Conservation (phyloP, 495 filamentous ascomycete genomes). For the Articulospora tetracladia region DNA sequence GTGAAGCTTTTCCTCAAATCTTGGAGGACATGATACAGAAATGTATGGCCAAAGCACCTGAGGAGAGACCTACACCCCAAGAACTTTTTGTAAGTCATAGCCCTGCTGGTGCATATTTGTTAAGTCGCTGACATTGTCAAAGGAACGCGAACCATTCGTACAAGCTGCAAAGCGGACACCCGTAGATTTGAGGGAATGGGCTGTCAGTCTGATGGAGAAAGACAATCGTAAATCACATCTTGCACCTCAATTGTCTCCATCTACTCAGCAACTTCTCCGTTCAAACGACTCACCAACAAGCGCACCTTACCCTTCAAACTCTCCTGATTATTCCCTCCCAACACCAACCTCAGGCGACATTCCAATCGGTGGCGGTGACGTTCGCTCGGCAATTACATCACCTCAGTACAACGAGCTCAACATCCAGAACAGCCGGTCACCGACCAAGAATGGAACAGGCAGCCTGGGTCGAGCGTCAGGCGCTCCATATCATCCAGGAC, state of each 20-base stretch:
- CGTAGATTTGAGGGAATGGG: slow-evolving; percentile 86
- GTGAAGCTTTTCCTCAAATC: slow-evolving; percentile 91
- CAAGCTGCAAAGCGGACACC: slow-evolving; percentile 92
- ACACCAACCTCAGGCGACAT: slow-evolving; percentile 67
- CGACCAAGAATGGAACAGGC: slow-evolving; percentile 32
- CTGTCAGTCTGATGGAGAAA: slow-evolving; percentile 81
- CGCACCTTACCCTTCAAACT: slow-evolving; percentile 24
- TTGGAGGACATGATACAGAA: slow-evolving; percentile 96
- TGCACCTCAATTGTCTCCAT: slow-evolving; percentile 58
- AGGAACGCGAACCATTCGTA: slow-evolving; percentile 91
- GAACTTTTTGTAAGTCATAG: slow-evolving; percentile 63
- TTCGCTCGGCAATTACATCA: slow-evolving; percentile 26
- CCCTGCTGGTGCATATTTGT: not conserved
- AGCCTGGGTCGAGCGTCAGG: slow-evolving; percentile 38
- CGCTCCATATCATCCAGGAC: slow-evolving; percentile 44
- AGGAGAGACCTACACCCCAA: slow-evolving; percentile 83
- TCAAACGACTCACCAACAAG: slow-evolving; percentile 45
- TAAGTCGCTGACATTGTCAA: slow-evolving; percentile 7
- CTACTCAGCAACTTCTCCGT: slow-evolving; percentile 53
- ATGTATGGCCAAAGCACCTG: slow-evolving; percentile 84
- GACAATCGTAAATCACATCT: slow-evolving; percentile 92
- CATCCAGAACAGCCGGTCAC: slow-evolving; percentile 11
- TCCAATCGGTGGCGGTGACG: slow-evolving; percentile 53
- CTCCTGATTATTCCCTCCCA: slow-evolving; percentile 33
- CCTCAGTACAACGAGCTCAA: slow-evolving; percentile 22